Evolutionary conservation across 1,139 yeast species (phyloP), one percentile per base, ranked within the genome.

Genomic region (Diutina catenulata): DNA sequence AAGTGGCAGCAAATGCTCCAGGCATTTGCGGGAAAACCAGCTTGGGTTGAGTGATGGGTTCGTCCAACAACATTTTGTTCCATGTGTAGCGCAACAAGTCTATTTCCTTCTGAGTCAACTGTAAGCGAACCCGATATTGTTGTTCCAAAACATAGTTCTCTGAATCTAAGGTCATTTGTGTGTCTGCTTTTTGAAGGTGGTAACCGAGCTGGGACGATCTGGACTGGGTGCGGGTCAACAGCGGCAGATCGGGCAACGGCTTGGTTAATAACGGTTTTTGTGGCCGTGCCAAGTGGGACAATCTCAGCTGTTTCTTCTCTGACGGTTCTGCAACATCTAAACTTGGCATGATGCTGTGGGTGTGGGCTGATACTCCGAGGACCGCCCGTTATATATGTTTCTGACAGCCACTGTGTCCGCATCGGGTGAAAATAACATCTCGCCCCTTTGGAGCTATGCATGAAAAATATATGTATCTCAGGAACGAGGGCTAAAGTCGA

Each of bases 21-120:
- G 68, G 67, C 24, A 60, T 49, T n/a, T 24, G 36, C 8, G 36
- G 36, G 19, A 49, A 40, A 10, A 44, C 32, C 11, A 43, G 39
- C 33, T 43, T 40, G 28, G 42, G 44, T 36, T 46, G 50, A 10
- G 43, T 52, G 11, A 55, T 44, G 5, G 59, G 57, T 37, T 61
- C 70, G 37, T 65, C 71, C 36, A 59, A 48, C 31, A 66, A 47
- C 69, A 66, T 62, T 43, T 55, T 56, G 49, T 62, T 62, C 72
- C 72, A 66, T 16, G 69, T 64, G 47, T 56, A 64, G 37, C 70
- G 48, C 37, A 66, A 49, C 39, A 64, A 49, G 21, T 64, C 69
- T 36, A 64, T 65, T 41, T 65, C 70, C 36, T 49, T 50, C 37
- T 51, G 49, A 41, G 46, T 51, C 33, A 65, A 50, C 15, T 49